phyloP scores from a whole-genome alignment of 305 asterid species.

The Vinca major region DNA sequence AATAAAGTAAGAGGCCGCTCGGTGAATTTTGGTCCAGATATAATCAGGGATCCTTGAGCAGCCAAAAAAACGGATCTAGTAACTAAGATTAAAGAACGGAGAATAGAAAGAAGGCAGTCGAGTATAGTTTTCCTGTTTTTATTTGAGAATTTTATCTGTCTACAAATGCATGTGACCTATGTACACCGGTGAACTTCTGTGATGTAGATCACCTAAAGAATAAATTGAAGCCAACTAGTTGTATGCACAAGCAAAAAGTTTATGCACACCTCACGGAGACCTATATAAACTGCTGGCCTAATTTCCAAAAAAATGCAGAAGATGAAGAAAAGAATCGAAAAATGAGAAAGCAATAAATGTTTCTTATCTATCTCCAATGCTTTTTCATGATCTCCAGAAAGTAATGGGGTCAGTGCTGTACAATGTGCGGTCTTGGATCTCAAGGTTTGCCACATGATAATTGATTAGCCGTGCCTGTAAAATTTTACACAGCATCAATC shows the following conservation, averaged over 20 bases:
- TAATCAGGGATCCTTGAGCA: not conserved
- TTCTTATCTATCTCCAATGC: conserved; percentile 6
- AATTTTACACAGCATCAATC: conserved; percentile 50
- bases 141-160: not conserved
- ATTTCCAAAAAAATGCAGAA: not conserved
- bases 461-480: conserved; percentile 65
- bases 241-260: not conserved
- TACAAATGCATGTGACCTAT: not conserved
- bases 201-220: not conserved
- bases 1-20: too few relatives aligned
- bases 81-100: too few relatives aligned
- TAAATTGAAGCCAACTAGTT: not conserved
- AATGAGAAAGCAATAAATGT: not conserved
- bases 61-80: not conserved
- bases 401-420: conserved; percentile 60
- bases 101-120: not conserved
- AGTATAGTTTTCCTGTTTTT: too few relatives aligned
- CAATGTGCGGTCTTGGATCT: conserved; percentile 77
- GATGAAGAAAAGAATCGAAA: not conserved
- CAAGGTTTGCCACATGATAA: conserved; percentile 82
- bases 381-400: conserved; percentile 58
- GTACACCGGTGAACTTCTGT: not conserved
- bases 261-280: not conserved
- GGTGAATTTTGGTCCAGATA: too few relatives aligned
- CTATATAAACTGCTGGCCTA: not conserved